Evolutionary conservation across 257 asterid genomes (phyloP).

Genomic region (Ocimum tenuiflorum): DNA sequence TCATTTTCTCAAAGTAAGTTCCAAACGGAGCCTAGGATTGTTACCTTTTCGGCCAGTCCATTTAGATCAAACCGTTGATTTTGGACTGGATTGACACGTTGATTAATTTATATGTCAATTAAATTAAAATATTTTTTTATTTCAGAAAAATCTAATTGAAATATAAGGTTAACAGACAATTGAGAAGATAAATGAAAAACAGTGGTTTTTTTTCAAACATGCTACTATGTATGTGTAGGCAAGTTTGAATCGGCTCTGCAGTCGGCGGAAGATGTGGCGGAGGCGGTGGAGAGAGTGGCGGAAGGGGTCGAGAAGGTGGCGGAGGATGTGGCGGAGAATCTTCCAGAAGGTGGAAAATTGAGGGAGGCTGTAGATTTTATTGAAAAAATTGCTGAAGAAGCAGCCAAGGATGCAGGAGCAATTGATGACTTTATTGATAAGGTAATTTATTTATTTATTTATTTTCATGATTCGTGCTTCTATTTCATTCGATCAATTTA

Average conservation of each 20-base stretch:
- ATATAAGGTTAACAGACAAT: too few relatives aligned
- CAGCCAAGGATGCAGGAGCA: slow-evolving; percentile 37
- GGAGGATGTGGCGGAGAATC: slow-evolving; percentile 38
- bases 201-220: too few relatives aligned
- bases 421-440: slow-evolving; percentile 44
- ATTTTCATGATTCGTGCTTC: neutral
- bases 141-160: too few relatives aligned
- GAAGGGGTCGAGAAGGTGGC: slow-evolving; percentile 45
- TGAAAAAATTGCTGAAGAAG: slow-evolving; percentile 42
- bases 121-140: too few relatives aligned
- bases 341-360: slow-evolving; percentile 41
- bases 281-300: slow-evolving; percentile 50
- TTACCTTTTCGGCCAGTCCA: too few relatives aligned
- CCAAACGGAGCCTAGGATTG: too few relatives aligned
- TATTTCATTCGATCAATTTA: neutral
- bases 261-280: slow-evolving; percentile 47
- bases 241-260: slow-evolving; percentile 32
- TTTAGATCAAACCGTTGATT: too few relatives aligned
- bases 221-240: slow-evolving; percentile 17
- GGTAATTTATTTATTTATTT: slow-evolving; percentile 18
- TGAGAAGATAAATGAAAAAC: too few relatives aligned
- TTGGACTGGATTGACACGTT: too few relatives aligned
- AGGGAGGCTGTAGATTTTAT: slow-evolving; percentile 30
- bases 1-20: too few relatives aligned
- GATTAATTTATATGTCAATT: too few relatives aligned